Percentiles rank a stretch among this genome's conserved stretches.
Evolutionary conservation across 352 stramenopile genomes (phyloP).

Genomic region (Ophiocytium majus): DNA sequence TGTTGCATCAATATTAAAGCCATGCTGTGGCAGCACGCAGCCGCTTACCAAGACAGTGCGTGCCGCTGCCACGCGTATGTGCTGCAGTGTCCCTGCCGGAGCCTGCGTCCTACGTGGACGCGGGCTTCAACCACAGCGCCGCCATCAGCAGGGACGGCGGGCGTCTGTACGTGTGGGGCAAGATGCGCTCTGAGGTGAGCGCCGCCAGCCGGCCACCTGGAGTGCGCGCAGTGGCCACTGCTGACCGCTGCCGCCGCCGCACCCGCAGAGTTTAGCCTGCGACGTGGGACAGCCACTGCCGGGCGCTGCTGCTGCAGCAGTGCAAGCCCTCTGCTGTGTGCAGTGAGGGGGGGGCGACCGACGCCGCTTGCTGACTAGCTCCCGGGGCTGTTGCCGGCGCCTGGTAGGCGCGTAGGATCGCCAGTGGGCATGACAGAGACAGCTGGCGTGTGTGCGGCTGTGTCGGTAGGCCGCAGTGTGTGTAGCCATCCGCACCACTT

Average conservation of each 20-base stretch:
- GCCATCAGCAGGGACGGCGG: conserved; percentile 13
- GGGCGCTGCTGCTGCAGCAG: not conserved
- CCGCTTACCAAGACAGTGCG: too few species aligned
- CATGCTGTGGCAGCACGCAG: too few species aligned
- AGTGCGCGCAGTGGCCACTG: not conserved
- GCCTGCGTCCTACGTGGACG: not conserved
- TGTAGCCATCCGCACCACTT: too few species aligned
- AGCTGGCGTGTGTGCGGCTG: too few species aligned
- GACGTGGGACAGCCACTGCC: not conserved
- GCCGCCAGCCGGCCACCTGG: not conserved
- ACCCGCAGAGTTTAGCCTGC: not conserved
- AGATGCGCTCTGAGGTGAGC: not conserved
- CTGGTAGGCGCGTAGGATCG: too few species aligned
- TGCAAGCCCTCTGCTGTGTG: not conserved
- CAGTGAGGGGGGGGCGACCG: not conserved
- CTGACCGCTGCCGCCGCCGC: not conserved
- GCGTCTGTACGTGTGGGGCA: conserved; percentile 16
- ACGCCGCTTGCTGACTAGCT: too few species aligned
- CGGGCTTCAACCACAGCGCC: conserved; percentile 11
- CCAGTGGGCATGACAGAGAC: too few species aligned
- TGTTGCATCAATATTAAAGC: too few species aligned
- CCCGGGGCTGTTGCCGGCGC: too few species aligned
- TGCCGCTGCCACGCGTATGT: too few species aligned
- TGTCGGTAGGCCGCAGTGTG: too few species aligned
- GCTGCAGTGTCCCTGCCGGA: conserved; percentile 1